Base-by-base conservation (phyloP, 2,329 filamentous ascomycete species). In the Fusarium chlamydosporum region DNA sequence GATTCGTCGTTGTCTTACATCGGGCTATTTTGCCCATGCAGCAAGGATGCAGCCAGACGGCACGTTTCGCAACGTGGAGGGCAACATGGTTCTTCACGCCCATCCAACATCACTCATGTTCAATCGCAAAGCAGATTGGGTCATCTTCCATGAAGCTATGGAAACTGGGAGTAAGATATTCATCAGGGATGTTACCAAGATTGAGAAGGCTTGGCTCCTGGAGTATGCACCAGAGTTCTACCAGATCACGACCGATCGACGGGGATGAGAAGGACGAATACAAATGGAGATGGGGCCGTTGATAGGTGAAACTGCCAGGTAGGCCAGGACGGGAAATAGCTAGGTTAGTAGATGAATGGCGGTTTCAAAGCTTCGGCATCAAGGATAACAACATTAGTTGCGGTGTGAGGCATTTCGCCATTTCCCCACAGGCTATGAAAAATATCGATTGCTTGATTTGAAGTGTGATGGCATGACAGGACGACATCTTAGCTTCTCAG, bases 61-160 rank as follows among this genome's bases (percentile, higher is more conserved):
- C 15, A 94, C 89, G 6, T 97, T 97, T 78, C 89, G 88, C 72
- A 95, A 93, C 51, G 90, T 97, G n/a, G 90, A 90, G 64, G 93
- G 93, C 31, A 89, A 89, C 38, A 91, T 91, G 51, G 87, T 89
- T 6, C 83, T 98, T 54, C 88, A 97, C 82, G 93, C 94, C 23
- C 96, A 99, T 79, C 96, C 96, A 1, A 97, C 89, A 75, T 96
- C 92, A 38, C 81, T 98, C 71, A 93, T 98, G 89, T 98, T 98
- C 83, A 97, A 97, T 79, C 89, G 94, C 58, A 97, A 96, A 82
- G 93, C 93, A 12, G 94, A 97, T 68, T 98, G 95, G 94, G 94
- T 98, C 11, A 87, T 99, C 34, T 99, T 97, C 76, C 92, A 96
- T 74, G 95, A 97, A 80, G 89, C 97, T 37, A 88, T 97, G 84